Evolutionary conservation across 257 asterid genomes (phyloP), one percentile per base, ranked within the genome.

Genomic region (Jasminum sambac): DNA sequence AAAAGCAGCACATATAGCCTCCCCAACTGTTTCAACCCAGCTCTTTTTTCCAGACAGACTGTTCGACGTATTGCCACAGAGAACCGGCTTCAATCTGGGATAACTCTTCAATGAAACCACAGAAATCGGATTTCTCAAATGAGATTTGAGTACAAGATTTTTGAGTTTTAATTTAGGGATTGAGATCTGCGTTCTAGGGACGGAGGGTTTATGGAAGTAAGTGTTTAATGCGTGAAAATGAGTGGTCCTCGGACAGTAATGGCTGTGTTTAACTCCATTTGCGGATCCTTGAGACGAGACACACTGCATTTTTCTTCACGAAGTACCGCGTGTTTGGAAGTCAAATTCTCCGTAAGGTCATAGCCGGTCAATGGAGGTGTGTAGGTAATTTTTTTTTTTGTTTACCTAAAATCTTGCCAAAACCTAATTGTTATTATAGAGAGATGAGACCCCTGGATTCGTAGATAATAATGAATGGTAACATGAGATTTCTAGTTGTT

Each of bases 1-100:
- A 74, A 92, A 90, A 34, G 92, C 94, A 11, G 92, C 80, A 11
- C 96, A 87, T 59, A 90, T 43, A 21, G 77, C 84, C 83, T 90
- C 98, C 19, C 91, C 88, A 6, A 69, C 75, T 8, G 76, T 77
- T 74, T 87, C 96, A 60, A 88, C 70, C 89, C 88, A 80, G 71
- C 83, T 83, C 83, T 76, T 86, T 42, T 59, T 79, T 26, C 84
- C 16, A 76, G 72, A 60, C 57, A 69, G 24, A 1, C 50, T 30
- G 87, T 74, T 82, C 76, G 92, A 82, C 52, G 93, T 81, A 80
- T 80, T 83, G 80, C 83, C 71, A 79, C 87, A 83, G 6, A 50
- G 85, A 74, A 62, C 72, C 0, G 82, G 73, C 21, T 66, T 71
- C 52, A 71, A 37, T 69, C 81, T 62, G 48, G 70, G 71, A 63